These are phyloP conservation scores for Ceratobasidium sp. DNA, from an alignment of 1,284 basidiomycete species.

Conservation along the genomic window DNA sequence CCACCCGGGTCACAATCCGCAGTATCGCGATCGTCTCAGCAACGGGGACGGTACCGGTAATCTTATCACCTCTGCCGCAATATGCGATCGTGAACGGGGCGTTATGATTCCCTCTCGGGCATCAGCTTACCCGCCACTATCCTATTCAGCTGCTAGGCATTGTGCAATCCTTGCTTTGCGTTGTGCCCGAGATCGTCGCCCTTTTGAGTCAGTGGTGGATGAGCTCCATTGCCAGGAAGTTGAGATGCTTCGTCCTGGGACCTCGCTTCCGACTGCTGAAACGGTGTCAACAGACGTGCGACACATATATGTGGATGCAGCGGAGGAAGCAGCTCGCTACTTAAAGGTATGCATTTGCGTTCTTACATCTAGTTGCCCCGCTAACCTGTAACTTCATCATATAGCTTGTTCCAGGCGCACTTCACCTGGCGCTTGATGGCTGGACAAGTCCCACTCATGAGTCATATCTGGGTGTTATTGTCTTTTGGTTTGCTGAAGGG, in stretches of 20 bases:
- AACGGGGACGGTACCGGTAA: slow-evolving; percentile 29
- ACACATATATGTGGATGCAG: slow-evolving; percentile 6
- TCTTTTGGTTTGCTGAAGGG: slow-evolving; percentile 1
- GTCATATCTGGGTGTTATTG: slow-evolving; percentile 12
- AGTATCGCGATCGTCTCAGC: neutral
- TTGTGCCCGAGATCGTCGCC: slow-evolving; percentile 6
- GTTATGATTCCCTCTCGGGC: neutral
- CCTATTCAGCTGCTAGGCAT: neutral
- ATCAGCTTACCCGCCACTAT: neutral
- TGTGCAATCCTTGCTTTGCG: slow-evolving; percentile 11
- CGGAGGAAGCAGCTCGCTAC: neutral
- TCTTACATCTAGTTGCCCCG: neutral
- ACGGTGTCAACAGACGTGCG: slow-evolving; percentile 14
- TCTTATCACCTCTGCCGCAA: neutral
- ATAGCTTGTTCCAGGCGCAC: slow-evolving; percentile 1
- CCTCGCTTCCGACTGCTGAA: neutral
- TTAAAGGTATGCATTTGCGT: neutral
- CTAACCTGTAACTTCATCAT: neutral
- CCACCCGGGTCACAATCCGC: neutral
- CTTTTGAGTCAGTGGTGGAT: slow-evolving; percentile 25
- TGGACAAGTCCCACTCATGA: slow-evolving; percentile 9
- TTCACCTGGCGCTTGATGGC: slow-evolving; percentile 27
- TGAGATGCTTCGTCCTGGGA: slow-evolving; percentile 6
- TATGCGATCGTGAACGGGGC: neutral
- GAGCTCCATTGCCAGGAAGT: slow-evolving; percentile 14